Base-by-base conservation (phyloP, 1,284 basidiomycete genomes). In the Cryptococcus depauperatus region DNA sequence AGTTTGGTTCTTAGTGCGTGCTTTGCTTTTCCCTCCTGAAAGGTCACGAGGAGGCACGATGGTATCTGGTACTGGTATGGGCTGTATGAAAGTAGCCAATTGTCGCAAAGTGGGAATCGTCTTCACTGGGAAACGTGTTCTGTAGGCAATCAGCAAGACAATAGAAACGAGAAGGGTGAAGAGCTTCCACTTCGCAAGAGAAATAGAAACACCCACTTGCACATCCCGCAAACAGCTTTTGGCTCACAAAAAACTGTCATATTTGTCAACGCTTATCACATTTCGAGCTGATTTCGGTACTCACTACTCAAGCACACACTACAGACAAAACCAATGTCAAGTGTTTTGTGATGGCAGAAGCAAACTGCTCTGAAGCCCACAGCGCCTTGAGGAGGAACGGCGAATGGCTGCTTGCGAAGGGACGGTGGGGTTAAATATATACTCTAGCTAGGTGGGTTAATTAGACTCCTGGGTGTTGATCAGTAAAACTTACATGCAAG, bases 311-410 rank as follows among this genome's bases (percentile, higher is more conserved):
- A 72, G 65, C 91, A 96, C 28, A 96, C 89, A 16, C 89, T 93
- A 70, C 95, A 99, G 21, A 99, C 91, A 61, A 93, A 99, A 29
- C 92, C 95, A 43, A 98, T 80, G 62, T 98, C 93, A 30, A 98
- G 82, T 37, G 96, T 93, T 43, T 84, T 83, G 62, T 96, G 91
- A 71, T 98, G 95, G 70, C 95, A 99, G 74, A 99, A 98, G 68
- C 95, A 98, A 5, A 92, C 92, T 0, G 95, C 95, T 23, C 95
- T 79, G 65, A 98, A 93, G 66, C 98, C 95, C 48, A 97, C 84
- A 56, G 84, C 85, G 63, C 97, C 92, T 69, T 93, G 86, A 1
- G 85, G 89, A 0, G 95, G 93, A 25, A 88, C 81, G 2, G 85
- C 81, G 39, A 98, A 68, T 3, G 67, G 76, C 19, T 81, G 74